Evolutionary conservation across 2,329 filamentous ascomycete genomes (phyloP).

Genomic region (Trichoderma sp.): DNA sequence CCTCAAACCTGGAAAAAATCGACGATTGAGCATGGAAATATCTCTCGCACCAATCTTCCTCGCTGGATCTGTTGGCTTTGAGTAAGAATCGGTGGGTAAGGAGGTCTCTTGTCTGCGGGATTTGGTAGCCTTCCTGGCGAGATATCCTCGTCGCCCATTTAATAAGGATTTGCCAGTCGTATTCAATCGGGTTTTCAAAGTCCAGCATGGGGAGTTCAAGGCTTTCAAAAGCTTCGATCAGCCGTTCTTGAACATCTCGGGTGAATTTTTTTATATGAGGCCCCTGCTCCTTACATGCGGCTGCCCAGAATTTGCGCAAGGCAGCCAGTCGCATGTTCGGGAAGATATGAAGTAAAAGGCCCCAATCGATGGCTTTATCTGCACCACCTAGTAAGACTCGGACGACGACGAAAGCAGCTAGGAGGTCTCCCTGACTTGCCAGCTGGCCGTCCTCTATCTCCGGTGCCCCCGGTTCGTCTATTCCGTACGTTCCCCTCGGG

Average conservation of each 20-base stretch:
- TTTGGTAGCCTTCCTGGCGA: constrained; percentile 42
- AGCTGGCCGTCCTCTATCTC: constrained; percentile 18
- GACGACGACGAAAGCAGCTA: constrained; percentile 58
- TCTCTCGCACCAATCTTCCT: constrained; percentile 52
- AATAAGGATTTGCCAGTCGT: constrained; percentile 67
- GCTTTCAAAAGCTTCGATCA: constrained; percentile 63
- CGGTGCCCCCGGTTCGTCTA: neutral
- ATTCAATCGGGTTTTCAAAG: constrained; percentile 59
- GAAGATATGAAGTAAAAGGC: constrained; percentile 54
- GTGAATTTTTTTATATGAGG: constrained; percentile 53
- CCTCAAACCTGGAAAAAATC: constrained; percentile 56
- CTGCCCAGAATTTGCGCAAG: constrained; percentile 55
- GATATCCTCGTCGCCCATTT: constrained; percentile 61
- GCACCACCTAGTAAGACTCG: constrained; percentile 59
- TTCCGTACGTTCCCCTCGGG: neutral
- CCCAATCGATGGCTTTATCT: constrained; percentile 59
- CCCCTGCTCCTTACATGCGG: constrained; percentile 48
- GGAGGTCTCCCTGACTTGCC: constrained; percentile 35
- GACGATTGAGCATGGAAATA: constrained; percentile 54
- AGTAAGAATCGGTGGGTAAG: constrained; percentile 45
- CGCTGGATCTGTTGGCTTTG: constrained; percentile 32
- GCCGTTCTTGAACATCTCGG: constrained; percentile 61
- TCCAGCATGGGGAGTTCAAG: constrained; percentile 60
- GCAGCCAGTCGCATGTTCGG: constrained; percentile 50
- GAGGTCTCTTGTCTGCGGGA: constrained; percentile 47